Evolutionary conservation across 345 rosid genomes (phyloP), one percentile per base, ranked within the genome.

Genomic region (Brassica nigra): DNA sequence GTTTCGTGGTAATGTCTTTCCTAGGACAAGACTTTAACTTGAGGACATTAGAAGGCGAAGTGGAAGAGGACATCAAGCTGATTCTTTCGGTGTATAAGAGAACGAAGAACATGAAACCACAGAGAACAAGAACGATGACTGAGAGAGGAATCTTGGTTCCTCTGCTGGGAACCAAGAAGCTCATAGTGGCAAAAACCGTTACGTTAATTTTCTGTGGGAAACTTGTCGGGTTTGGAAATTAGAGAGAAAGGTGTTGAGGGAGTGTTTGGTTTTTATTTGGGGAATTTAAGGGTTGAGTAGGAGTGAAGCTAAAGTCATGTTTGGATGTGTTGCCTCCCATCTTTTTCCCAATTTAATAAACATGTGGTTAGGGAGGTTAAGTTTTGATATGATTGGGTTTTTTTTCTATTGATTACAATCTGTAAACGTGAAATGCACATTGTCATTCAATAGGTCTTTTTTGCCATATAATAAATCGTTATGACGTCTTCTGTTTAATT

Each of bases 11-110:
- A 31, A 11, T 70, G 44, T 15, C 57, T 83, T 76, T 90, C 57
- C 78, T 88, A 14, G 89, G 75, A 74, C 95, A 90, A 36, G 91
- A 77, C 73, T 84, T 85, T n/a, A 77, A 58, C 75, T 78, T 89
- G 74, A 86, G 27, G 7, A 89, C 78, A 59, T 31, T 44, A 76
- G 88, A 83, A 66, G 89, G 85, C 65, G 89, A 9, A 74, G 55
- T 14, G 18, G 83, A 78, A 74, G 83, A 78, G 63, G 84, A 81
- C 70, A 84, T 73, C 66, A 82, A 76, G 68, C 81, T 85, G 65
- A 90, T 64, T 42, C 85, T 80, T 64, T 94, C 90, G 0, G 93
- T 79, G 76, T 90, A 90, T 47, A 94, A 78, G n/a, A 94, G 91
- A 59, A 88, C 82, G 30, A 88, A 36, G 75, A 90, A 81, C 7